Conservation (phyloP, 257 asterid species). For the Solanum tarapatanum region DNA sequence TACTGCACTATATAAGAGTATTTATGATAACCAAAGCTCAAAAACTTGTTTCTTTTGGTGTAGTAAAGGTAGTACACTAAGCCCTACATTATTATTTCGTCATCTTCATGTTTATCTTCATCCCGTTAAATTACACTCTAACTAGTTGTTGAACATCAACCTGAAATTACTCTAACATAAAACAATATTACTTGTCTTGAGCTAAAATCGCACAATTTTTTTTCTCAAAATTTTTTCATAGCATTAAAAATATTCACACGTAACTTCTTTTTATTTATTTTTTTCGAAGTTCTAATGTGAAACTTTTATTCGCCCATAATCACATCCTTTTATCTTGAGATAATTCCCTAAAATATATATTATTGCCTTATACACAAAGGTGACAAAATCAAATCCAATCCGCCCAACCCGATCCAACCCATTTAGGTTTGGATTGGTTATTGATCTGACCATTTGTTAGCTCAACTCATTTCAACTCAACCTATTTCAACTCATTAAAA, state of each 20-base stretch:
- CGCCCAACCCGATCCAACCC: no score
- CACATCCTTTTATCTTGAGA: background rate
- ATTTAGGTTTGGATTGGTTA: no score
- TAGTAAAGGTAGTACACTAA: no score
- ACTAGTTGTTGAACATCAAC: background rate
- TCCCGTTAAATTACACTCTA: background rate
- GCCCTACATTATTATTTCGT: background rate
- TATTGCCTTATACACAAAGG: background rate
- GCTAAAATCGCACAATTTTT: background rate
- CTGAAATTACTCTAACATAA: background rate
- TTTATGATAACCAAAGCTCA: background rate
- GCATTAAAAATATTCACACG: background rate
- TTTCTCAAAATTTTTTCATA: background rate
- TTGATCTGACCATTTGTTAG: no score
- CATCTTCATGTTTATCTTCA: background rate
- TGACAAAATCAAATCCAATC: no score
- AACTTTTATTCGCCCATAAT: background rate
- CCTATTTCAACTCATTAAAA: no score
- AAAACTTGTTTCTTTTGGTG: background rate
- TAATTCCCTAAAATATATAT: background rate
- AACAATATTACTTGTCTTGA: background rate
- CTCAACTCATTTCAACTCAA: no score
- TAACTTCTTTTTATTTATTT: background rate
- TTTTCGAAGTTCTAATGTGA: background rate
- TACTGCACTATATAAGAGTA: no score